Conservation (phyloP, 2,329 filamentous ascomycete genomes). For the Fusarium sp. region DNA sequence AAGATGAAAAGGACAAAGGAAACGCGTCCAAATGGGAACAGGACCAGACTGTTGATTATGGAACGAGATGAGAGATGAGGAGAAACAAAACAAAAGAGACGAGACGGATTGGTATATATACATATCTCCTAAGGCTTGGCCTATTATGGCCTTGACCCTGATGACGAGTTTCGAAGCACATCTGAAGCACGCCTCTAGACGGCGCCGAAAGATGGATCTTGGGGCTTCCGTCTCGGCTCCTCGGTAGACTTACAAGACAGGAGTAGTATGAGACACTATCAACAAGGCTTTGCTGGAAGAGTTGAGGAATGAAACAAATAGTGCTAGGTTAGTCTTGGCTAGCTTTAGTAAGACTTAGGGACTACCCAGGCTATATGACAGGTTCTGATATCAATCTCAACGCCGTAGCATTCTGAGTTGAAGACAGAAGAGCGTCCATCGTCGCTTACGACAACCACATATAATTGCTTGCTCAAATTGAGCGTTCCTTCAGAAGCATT, state of each 20-base stretch:
- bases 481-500: background rate
- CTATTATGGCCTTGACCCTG: conserved; percentile 6
- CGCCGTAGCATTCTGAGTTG: background rate
- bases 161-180: conserved; percentile 38
- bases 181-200: conserved; percentile 43
- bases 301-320: conserved; percentile 29
- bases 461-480: background rate
- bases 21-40: conserved; percentile 38
- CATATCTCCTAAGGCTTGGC: conserved; percentile 2
- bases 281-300: conserved; percentile 23
- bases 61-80: conserved; percentile 39
- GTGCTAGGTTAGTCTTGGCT: conserved; percentile 28
- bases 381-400: conserved; percentile 1
- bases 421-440: background rate
- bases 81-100: conserved; percentile 40
- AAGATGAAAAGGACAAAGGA: conserved; percentile 47
- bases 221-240: conserved; percentile 41
- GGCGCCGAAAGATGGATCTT: conserved; percentile 34
- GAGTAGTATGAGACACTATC: conserved; percentile 34
- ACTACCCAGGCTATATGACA: conserved; percentile 25
- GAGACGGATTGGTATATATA: conserved; percentile 52
- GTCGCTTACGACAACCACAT: background rate
- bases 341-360: conserved; percentile 17
- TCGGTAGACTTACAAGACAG: conserved; percentile 20
- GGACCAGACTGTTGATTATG: conserved; percentile 43